phyloP scores from a whole-genome alignment of 169 alveolate species.

The Eimeria praecox region DNA sequence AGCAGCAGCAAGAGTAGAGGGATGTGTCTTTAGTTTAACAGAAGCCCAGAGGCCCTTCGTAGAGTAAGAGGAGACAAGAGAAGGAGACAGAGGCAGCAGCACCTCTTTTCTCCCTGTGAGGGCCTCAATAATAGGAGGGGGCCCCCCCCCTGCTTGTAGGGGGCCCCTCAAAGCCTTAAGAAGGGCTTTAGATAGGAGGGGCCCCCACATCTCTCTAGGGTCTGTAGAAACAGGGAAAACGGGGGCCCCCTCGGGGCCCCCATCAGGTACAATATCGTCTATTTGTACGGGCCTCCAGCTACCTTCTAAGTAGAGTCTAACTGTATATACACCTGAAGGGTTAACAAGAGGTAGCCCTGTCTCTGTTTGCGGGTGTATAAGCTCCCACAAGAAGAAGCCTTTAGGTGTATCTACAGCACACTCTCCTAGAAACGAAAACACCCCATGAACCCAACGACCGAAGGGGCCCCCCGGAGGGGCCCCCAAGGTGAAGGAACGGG shows the following conservation, averaged over 20 bases:
- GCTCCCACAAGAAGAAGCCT: conserved; percentile 78
- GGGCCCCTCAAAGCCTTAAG: conserved; percentile 57
- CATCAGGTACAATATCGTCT: conserved; percentile 66
- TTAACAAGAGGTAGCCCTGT: conserved; percentile 75
- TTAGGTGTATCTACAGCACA: conserved; percentile 63
- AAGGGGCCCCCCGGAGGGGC: conserved; percentile 5
- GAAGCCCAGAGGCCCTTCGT: conserved; percentile 62
- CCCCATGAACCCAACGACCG: conserved; percentile 16
- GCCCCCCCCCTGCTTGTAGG: not conserved
- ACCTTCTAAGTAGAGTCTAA: conserved; percentile 33
- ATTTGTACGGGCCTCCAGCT: conserved; percentile 76
- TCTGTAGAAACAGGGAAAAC: conserved; percentile 43
- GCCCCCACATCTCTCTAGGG: conserved; percentile 66
- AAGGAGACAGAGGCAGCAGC: conserved; percentile 26
- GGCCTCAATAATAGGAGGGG: conserved; percentile 53
- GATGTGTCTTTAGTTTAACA: not conserved
- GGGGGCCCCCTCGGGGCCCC: conserved; percentile 27
- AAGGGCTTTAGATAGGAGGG: conserved; percentile 70
- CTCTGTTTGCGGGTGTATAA: conserved; percentile 77
- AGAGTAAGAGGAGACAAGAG: not conserved
- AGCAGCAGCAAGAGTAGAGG: conserved; percentile 4
- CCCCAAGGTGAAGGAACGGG: not conserved
- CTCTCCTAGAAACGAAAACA: conserved; percentile 57
- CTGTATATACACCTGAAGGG: conserved; percentile 73
- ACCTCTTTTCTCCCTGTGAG: conserved; percentile 63